Percentiles rank a stretch among this genome's conserved stretches.
Conservation (phyloP, 129 eudicot genomes). For the Deinandra increscens region DNA sequence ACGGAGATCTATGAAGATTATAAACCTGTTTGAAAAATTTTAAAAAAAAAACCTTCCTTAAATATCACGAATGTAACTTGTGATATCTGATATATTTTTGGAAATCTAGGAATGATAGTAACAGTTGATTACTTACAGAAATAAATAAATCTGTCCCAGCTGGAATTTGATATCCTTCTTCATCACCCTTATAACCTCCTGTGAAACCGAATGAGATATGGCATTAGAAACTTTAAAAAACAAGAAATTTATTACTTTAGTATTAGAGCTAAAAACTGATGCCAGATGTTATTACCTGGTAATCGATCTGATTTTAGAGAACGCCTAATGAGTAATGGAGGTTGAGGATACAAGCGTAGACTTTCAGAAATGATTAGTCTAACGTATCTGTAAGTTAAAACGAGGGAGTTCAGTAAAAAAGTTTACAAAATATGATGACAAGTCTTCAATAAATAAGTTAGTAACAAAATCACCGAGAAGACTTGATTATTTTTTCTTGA, state of each 20-base stretch:
- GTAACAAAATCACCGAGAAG: background rate
- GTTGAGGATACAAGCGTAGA: constrained; percentile 91
- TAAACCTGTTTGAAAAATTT: constrained; percentile 52
- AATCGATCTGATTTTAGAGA: constrained; percentile 69
- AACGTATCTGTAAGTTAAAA: constrained; percentile 54
- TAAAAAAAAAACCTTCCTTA: background rate
- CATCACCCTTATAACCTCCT: constrained; percentile 86
- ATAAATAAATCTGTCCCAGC: constrained; percentile 86
- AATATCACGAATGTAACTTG: background rate
- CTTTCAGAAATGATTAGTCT: constrained; percentile 87
- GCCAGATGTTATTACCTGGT: constrained; percentile 51
- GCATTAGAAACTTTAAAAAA: constrained; percentile 2
- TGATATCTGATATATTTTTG: background rate
- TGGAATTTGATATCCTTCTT: constrained; percentile 79
- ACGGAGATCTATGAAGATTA: constrained; percentile 98
- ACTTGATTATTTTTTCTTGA: background rate
- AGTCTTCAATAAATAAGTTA: constrained; percentile 4
- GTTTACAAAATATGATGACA: background rate
- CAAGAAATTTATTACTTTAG: background rate
- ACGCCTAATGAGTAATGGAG: constrained; percentile 97
- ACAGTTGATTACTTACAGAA: constrained; percentile 52
- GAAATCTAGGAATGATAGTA: background rate
- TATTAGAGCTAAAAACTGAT: no score
- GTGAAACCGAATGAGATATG: constrained; percentile 17
- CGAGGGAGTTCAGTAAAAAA: background rate